These are phyloP conservation scores for Rhizopogon vinicolor DNA, from an alignment of 768 basidiomycete species.

Conservation along the genomic window DNA sequence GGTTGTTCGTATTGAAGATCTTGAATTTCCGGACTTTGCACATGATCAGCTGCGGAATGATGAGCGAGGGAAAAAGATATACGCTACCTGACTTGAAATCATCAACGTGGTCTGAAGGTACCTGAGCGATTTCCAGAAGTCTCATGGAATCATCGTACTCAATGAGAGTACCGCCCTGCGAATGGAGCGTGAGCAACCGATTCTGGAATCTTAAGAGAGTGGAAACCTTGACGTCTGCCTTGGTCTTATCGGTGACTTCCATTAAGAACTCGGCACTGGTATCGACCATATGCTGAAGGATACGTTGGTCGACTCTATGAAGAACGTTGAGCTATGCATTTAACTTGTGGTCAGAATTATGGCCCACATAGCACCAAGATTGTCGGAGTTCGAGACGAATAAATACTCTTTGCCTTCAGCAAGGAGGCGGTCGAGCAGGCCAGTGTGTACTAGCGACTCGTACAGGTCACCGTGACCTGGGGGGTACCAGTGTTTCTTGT, in stretches of 20 bases:
- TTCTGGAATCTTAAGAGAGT: background rate
- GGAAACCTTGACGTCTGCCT: slow-evolving; percentile 65
- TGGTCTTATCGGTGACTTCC: slow-evolving; percentile 97
- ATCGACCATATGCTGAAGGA: slow-evolving; percentile 84
- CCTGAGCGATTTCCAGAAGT: slow-evolving; percentile 91
- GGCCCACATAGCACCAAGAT: slow-evolving; percentile 83
- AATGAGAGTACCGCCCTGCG: slow-evolving; percentile 78
- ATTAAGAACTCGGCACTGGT: slow-evolving; percentile 82
- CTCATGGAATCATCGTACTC: slow-evolving; percentile 88
- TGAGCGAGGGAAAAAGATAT: slow-evolving; percentile 5
- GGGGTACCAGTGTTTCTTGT: slow-evolving; percentile 95
- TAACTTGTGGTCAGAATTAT: background rate
- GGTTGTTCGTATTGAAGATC: slow-evolving; percentile 86
- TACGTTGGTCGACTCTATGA: slow-evolving; percentile 71
- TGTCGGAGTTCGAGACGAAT: slow-evolving; percentile 97
- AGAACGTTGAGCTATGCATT: slow-evolving; percentile 4
- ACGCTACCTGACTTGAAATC: slow-evolving; percentile 79
- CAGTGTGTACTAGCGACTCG: slow-evolving; percentile 86
- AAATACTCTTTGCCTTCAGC: slow-evolving; percentile 94
- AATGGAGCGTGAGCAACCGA: background rate
- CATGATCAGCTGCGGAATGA: slow-evolving; percentile 1
- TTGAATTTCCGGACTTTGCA: slow-evolving; percentile 79
- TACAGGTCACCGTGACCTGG: slow-evolving; percentile 97
- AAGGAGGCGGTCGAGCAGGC: slow-evolving; percentile 85
- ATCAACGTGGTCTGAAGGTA: slow-evolving; percentile 88